Evolutionary conservation across 768 basidiomycete genomes (phyloP).

Genomic region (Boletus subparvulus): DNA sequence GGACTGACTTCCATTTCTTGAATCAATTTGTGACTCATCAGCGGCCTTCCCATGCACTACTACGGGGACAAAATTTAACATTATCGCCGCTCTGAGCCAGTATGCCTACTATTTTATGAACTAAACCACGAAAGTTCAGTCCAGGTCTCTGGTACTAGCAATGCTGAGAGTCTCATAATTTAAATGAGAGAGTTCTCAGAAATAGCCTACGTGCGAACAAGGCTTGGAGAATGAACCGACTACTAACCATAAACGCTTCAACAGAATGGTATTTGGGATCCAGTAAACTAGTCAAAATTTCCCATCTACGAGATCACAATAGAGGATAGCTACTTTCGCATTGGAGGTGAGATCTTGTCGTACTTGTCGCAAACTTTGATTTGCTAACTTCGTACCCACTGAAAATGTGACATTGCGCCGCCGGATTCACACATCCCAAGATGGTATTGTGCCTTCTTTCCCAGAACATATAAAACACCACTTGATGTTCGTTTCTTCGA

Average conservation of each 20-base stretch:
- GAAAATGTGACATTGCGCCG: not conserved
- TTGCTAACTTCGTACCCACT: not conserved
- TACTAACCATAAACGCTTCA: not conserved
- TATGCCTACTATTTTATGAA: not conserved
- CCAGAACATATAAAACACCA: slow-evolving; percentile 1
- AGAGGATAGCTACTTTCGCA: not conserved
- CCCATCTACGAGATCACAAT: not conserved
- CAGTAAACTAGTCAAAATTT: not conserved
- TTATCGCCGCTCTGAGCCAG: not conserved
- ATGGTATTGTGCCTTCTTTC: not conserved
- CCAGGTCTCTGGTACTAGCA: not conserved
- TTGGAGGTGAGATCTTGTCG: not conserved
- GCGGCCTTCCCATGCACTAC: not conserved
- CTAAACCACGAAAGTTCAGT: not conserved
- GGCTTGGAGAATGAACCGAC: not conserved
- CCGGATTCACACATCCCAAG: not conserved
- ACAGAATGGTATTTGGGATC: not conserved
- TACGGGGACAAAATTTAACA: not conserved
- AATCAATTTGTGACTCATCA: not conserved
- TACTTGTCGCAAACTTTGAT: not conserved
- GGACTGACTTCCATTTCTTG: not conserved
- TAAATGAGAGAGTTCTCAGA: not conserved
- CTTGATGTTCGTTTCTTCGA: not conserved
- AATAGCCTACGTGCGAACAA: not conserved
- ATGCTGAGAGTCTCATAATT: not conserved